Evolutionary conservation across 2,329 filamentous ascomycete genomes (phyloP).

Genomic region (Paramyrothecium sp.): DNA sequence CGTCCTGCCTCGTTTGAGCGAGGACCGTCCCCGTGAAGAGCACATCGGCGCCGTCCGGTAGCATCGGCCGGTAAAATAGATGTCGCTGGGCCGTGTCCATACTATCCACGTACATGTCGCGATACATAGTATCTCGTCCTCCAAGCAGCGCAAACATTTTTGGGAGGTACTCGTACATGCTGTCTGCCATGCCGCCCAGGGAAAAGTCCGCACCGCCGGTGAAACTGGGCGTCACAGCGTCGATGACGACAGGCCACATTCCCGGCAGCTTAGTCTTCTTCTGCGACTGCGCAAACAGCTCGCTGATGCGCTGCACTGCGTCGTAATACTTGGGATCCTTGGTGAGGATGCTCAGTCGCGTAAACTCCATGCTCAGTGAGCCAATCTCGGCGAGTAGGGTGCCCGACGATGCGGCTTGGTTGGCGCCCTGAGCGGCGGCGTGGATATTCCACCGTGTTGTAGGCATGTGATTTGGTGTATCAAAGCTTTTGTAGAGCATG

Average conservation of each 20-base stretch:
- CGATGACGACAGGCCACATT: constrained; percentile 58
- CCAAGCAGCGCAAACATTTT: constrained; percentile 65
- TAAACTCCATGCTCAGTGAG: constrained; percentile 60
- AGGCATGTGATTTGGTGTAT: constrained; percentile 65
- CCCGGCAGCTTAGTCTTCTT: constrained; percentile 54
- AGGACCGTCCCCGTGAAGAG: constrained; percentile 56
- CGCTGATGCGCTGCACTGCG: constrained; percentile 55
- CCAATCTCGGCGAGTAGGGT: constrained; percentile 40
- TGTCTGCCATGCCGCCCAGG: constrained; percentile 52
- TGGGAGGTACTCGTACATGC: constrained; percentile 64
- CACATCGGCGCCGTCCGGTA: constrained; percentile 55
- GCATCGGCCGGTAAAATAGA: constrained; percentile 66
- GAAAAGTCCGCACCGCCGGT: constrained; percentile 37
- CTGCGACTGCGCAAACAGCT: constrained; percentile 52
- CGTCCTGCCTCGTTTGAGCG: constrained; percentile 25
- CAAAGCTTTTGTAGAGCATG: constrained; percentile 61
- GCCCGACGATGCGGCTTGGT: constrained; percentile 25
- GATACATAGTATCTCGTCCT: constrained; percentile 43
- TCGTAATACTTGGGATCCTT: constrained; percentile 60
- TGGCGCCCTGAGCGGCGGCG: constrained; percentile 31
- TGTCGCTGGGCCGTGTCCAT: constrained; percentile 57
- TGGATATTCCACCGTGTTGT: constrained; percentile 41
- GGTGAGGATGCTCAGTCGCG: constrained; percentile 60
- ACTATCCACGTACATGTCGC: constrained; percentile 39
- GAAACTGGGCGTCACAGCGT: constrained; percentile 31